Base-by-base conservation (phyloP, 768 basidiomycete species). In the Tricholoma sp. region DNA sequence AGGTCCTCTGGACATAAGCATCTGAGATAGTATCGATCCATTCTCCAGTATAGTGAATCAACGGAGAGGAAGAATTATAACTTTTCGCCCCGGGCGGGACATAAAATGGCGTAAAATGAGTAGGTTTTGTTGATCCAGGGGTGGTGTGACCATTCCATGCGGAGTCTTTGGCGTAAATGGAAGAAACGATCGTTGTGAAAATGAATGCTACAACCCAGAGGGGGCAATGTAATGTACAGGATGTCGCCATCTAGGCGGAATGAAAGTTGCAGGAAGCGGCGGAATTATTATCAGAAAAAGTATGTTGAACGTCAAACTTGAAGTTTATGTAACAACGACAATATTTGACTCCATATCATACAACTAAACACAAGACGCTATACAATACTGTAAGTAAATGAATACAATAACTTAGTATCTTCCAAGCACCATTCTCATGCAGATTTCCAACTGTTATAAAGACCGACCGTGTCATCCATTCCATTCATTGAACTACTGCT, bases 401-500 rank as follows among this genome's bases (percentile, higher is more conserved):
- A 35, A 59, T 59, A 61, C 24, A 57, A 55, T 50, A 32, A 46
- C 54, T 57, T 57, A 24, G 50, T 55, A 54, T 54, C 27, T 21
- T 56, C 50, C 59, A 52, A 53, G 21, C 12, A 18, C 31, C 22
- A 19, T 12, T 31, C 22, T 60, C 59, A 67, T 24, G 54, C 63
- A 22, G 66, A 66, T 58, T 82, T 79, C 79, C 83, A 89, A 47
- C 80, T 79, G 66, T 93, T 92, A 70, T 91, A 84, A 64, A 93
- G 71, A 39, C 91, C 91, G 62, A 93, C 83, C 1, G 84, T 91
- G 66, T 87, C 86, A 63, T 90, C 89, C 22, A 81, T 77, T 8
- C 84, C 85, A 64, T 84, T 89, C 63, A 77, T 66, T 4, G 78
- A 79, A 14, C 76, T 76, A 56, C 71, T 77, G 22, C 76, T 68